Conservation (phyloP, 2,329 filamentous ascomycete genomes). For the Exophiala spinifera region DNA sequence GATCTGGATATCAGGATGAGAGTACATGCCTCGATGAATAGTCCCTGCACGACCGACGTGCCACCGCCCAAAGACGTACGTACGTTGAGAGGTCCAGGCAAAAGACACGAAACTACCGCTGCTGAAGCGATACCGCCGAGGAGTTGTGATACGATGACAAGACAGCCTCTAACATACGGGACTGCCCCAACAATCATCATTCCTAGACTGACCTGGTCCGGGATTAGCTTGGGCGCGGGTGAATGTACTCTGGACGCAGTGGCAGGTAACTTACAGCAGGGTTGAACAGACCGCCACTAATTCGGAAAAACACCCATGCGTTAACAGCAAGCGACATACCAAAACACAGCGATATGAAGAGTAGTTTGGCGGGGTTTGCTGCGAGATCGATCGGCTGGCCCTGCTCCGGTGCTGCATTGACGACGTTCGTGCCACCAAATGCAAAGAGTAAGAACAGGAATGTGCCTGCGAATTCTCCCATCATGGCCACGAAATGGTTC, state of each 20-base stretch:
- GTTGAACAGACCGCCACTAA: conserved; percentile 52
- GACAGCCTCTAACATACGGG: conserved; percentile 48
- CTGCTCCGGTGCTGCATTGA: conserved; percentile 34
- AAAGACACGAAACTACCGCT: conserved; percentile 55
- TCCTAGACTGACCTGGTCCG: conserved; percentile 38
- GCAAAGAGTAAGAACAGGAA: conserved; percentile 50
- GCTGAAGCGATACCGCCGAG: conserved; percentile 54
- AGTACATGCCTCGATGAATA: conserved; percentile 59
- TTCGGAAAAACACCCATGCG: conserved; percentile 53
- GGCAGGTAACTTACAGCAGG: conserved; percentile 38
- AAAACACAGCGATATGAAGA: conserved; percentile 44
- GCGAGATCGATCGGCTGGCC: conserved; percentile 7
- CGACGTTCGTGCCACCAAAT: conserved; percentile 47
- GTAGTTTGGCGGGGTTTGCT: conserved; percentile 25
- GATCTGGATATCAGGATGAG: no score
- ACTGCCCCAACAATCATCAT: conserved; percentile 2
- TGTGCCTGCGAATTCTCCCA: conserved; percentile 53
- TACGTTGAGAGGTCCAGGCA: conserved; percentile 57
- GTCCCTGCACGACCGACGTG: conserved; percentile 53
- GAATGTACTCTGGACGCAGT: conserved; percentile 39
- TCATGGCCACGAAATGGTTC: conserved; percentile 41
- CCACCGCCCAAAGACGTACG: conserved; percentile 53
- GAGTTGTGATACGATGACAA: conserved; percentile 48
- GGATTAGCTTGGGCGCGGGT: conserved; percentile 56
- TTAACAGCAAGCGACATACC: conserved; percentile 50